Evolutionary conservation across 2,329 filamentous ascomycete genomes (phyloP).

Genomic region (Cordyceps fumosorosea): DNA sequence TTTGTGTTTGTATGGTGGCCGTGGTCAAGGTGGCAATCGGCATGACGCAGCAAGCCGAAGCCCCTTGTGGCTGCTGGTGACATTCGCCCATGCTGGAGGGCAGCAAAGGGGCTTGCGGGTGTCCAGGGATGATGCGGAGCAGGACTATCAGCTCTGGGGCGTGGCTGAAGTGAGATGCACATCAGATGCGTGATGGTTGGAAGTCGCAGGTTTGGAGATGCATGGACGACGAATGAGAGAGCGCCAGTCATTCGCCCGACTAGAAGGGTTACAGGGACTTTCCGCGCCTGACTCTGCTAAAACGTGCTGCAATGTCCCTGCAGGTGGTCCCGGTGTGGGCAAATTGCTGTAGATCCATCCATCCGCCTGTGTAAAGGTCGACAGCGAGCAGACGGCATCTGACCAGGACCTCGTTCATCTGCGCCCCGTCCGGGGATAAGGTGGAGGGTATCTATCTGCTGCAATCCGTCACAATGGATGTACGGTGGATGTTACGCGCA

Average conservation of each 20-base stretch:
- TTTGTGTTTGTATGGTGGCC: not conserved
- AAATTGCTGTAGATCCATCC: not conserved
- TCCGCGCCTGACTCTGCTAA: not conserved
- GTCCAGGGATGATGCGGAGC: not conserved
- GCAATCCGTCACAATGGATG: not conserved
- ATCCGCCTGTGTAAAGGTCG: not conserved
- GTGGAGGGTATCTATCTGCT: not conserved
- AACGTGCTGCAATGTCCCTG: not conserved
- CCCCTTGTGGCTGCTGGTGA: slow-evolving; percentile 4
- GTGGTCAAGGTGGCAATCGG: not conserved
- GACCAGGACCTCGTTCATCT: not conserved
- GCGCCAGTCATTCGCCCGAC: not conserved
- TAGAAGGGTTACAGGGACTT: not conserved
- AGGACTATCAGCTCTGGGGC: not conserved
- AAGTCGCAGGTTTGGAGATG: not conserved
- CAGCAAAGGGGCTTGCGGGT: not conserved
- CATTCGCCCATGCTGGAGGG: not conserved
- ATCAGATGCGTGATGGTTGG: slow-evolving; percentile 2
- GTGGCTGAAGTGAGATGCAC: slow-evolving; percentile 10
- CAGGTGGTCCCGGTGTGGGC: not conserved
- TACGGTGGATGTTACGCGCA: not conserved
- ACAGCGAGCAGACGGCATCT: not conserved
- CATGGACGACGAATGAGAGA: not conserved
- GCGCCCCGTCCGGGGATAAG: not conserved
- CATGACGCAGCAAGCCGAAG: not conserved